These are phyloP conservation scores for Epichloe bromicola DNA, from an alignment of 2,329 filamentous ascomycete species.

Conservation along the genomic window DNA sequence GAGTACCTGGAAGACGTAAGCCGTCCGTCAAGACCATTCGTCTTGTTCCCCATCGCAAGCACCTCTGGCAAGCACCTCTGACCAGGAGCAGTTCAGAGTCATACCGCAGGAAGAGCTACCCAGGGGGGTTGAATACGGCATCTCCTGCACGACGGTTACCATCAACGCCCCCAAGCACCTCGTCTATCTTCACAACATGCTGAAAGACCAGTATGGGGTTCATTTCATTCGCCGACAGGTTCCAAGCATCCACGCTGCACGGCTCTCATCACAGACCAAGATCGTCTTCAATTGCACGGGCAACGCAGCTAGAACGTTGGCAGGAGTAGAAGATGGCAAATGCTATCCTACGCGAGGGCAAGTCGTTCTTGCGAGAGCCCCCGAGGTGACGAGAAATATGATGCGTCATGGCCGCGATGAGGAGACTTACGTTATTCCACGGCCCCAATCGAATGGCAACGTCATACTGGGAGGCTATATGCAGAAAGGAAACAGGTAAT, in stretches of 20 bases:
- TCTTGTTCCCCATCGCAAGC: no score
- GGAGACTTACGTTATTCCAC: conserved; percentile 28
- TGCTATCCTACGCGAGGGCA: conserved; percentile 29
- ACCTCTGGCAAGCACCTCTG: no score
- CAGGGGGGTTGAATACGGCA: conserved; percentile 20
- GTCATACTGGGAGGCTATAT: conserved; percentile 26
- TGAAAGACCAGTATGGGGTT: conserved; percentile 18
- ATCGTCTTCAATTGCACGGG: conserved; percentile 25
- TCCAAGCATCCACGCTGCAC: conserved; percentile 13
- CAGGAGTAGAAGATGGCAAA: conserved; percentile 23
- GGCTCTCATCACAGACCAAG: conserved; percentile 15
- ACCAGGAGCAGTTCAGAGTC: conserved; percentile 15
- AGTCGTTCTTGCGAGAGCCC: conserved; percentile 21
- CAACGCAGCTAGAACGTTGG: conserved; percentile 20
- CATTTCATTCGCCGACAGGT: conserved; percentile 18
- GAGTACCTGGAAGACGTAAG: conserved; percentile 27
- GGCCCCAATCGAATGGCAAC: conserved; percentile 22
- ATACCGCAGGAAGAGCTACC: conserved; percentile 16
- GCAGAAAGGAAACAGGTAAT: conserved; percentile 21
- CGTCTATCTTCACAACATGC: conserved; percentile 15
- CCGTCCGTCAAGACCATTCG: conserved; percentile 1
- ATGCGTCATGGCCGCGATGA: conserved; percentile 27
- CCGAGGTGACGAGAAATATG: conserved; percentile 19
- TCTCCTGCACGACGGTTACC: conserved; percentile 23
- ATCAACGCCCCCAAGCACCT: conserved; percentile 26